A percentile compares a stretch with the other conserved stretches of the same genome.
phyloP scores from a whole-genome alignment of 345 rosid species.

The Salix brachista region DNA sequence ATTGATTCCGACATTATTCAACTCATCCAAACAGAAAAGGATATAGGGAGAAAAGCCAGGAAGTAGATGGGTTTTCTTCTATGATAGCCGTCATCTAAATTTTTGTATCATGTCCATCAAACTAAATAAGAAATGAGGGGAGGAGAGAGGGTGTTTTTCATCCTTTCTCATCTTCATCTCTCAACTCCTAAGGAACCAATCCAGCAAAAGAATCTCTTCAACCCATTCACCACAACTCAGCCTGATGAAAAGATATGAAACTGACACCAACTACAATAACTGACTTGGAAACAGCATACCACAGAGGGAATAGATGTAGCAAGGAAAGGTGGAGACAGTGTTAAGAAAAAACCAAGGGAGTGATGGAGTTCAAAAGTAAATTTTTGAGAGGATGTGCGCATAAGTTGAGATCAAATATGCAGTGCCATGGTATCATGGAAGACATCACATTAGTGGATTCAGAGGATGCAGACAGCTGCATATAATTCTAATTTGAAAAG shows the following conservation, averaged over 20 bases:
- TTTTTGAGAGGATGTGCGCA: not conserved
- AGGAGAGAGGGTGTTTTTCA: not conserved
- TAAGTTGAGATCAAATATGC: not conserved
- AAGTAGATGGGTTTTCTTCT: not conserved
- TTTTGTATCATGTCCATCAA: not conserved
- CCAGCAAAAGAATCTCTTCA: not conserved
- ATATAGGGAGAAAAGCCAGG: not conserved
- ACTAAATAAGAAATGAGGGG: not conserved
- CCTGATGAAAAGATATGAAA: not conserved
- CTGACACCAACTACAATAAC: not conserved
- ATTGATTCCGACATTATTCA: not conserved
- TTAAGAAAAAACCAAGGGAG: not conserved
- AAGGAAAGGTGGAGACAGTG: not conserved
- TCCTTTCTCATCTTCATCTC: not conserved
- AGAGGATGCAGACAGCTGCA: not conserved
- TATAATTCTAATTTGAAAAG: not conserved
- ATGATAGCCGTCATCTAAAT: not conserved
- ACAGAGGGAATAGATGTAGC: not conserved
- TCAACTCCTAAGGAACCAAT: not conserved
- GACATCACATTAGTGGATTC: not conserved
- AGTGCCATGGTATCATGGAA: not conserved
- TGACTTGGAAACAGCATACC: too few species aligned
- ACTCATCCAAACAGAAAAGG: not conserved
- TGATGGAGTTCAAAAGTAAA: not conserved
- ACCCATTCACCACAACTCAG: not conserved